Evolutionary conservation across 1,139 yeast species (phyloP).

Genomic region (Wickerhamomyces sp.): DNA sequence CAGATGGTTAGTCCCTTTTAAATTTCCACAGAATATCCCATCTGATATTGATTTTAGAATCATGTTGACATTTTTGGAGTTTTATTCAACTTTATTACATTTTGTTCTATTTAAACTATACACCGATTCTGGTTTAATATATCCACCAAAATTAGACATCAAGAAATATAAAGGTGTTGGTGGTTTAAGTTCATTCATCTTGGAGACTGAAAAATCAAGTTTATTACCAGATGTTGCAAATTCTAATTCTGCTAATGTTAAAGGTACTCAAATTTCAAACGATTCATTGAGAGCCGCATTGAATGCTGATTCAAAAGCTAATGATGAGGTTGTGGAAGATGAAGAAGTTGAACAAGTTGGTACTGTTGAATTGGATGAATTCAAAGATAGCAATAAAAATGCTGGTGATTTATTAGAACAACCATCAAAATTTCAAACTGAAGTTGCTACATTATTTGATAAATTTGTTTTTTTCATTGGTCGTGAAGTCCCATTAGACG

Average conservation of each 20-base stretch:
- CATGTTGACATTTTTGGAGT: constrained; percentile 94
- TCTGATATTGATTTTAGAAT: constrained; percentile 92
- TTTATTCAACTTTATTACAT: constrained; percentile 86
- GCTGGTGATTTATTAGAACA: constrained; percentile 77
- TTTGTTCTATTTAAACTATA: constrained; percentile 83
- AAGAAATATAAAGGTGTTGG: constrained; percentile 64
- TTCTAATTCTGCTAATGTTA: constrained; percentile 34
- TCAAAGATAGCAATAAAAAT: constrained; percentile 54
- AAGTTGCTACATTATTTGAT: constrained; percentile 61
- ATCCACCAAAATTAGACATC: constrained; percentile 86
- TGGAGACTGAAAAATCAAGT: constrained; percentile 47
- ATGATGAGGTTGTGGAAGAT: constrained; percentile 33
- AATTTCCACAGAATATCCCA: constrained; percentile 94
- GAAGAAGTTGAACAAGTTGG: constrained; percentile 38
- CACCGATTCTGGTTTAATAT: constrained; percentile 77
- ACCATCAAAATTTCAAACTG: constrained; percentile 60
- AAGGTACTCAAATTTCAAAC: constrained; percentile 27
- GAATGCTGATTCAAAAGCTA: constrained; percentile 40
- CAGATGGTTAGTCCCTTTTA: constrained; percentile 95
- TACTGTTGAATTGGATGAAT: constrained; percentile 61
- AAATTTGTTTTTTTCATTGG: constrained; percentile 82
- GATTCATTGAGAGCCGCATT: constrained; percentile 32
- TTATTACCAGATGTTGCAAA: constrained; percentile 48
- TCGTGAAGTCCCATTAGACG: constrained; percentile 92
- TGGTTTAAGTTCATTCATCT: constrained; percentile 79